Percentiles rank a stretch among this genome's conserved stretches.
phyloP scores from a whole-genome alignment of 805 yeast species.

The Myxozyma kluyveri region DNA sequence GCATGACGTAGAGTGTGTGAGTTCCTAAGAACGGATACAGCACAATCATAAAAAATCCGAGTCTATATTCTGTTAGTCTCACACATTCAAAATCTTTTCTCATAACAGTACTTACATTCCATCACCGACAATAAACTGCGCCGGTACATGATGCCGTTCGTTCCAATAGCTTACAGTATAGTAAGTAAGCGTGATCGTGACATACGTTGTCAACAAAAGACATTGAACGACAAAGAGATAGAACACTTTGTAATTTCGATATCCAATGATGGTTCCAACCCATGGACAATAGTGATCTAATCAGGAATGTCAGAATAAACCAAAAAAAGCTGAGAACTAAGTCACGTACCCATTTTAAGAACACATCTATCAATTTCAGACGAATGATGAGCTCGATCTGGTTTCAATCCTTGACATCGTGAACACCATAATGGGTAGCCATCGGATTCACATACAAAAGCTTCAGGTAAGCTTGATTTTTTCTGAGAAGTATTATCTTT shows the following conservation, averaged over 20 bases:
- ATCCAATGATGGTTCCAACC: slow-evolving; percentile 72
- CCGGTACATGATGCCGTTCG: slow-evolving; percentile 12
- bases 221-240: slow-evolving; percentile 42
- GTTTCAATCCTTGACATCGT: slow-evolving; percentile 61
- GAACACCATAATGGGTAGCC: slow-evolving; percentile 82
- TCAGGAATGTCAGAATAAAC: too few species aligned
- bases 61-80: slow-evolving; percentile 4
- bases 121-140: slow-evolving; percentile 25
- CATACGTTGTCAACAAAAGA: slow-evolving; percentile 10
- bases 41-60: slow-evolving; percentile 7
- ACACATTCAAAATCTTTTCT: not conserved
- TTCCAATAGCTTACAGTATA: slow-evolving; percentile 12
- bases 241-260: slow-evolving; percentile 60
- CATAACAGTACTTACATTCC: slow-evolving; percentile 9
- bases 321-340: not conserved
- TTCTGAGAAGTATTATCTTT: slow-evolving; percentile 6
- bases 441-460: slow-evolving; percentile 63
- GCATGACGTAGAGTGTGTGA: slow-evolving; percentile 19
- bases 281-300: slow-evolving; percentile 79
- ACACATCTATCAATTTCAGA: slow-evolving; percentile 56
- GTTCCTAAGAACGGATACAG: slow-evolving; percentile 9
- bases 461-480: slow-evolving; percentile 47
- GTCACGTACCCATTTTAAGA: slow-evolving; percentile 64
- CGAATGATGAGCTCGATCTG: slow-evolving; percentile 71
- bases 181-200: slow-evolving; percentile 15